These are phyloP conservation scores for Talaromyces marneffei DNA, from an alignment of 2,329 filamentous ascomycete genomes.

Conservation along the genomic window DNA sequence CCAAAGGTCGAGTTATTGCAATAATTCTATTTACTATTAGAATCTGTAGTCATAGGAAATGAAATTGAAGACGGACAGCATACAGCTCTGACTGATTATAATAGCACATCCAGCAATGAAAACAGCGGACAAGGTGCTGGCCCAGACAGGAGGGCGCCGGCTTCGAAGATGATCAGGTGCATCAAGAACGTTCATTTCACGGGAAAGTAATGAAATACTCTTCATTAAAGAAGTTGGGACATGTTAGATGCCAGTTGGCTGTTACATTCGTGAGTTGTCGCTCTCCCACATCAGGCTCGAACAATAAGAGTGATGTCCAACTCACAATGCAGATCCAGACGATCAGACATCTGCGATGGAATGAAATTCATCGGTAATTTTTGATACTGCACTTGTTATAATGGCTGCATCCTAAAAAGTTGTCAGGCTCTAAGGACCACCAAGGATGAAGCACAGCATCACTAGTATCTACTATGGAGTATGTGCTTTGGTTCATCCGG, in stretches of 20 bases:
- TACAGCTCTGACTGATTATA: neutral
- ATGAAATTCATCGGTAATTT: constrained; percentile 44
- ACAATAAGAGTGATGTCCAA: neutral
- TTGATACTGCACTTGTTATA: constrained; percentile 43
- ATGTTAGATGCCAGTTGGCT: neutral
- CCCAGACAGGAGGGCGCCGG: neutral
- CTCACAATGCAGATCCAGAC: constrained; percentile 38
- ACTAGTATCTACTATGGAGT: too few species aligned
- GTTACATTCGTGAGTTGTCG: neutral
- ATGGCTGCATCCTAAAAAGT: constrained; percentile 25
- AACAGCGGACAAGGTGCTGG: neutral
- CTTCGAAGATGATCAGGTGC: neutral
- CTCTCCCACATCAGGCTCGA: neutral
- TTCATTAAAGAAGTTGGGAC: neutral
- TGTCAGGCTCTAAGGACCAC: neutral
- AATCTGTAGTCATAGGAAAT: neutral
- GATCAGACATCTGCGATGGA: constrained; percentile 23
- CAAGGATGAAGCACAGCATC: too few species aligned
- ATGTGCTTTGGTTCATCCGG: neutral
- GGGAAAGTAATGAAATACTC: neutral
- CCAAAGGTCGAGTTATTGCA: neutral
- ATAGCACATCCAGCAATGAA: neutral
- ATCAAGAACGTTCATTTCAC: neutral
- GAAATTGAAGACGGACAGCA: neutral
- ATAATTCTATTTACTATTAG: neutral